These are phyloP conservation scores for Trametes sp. DNA, from an alignment of 1,284 basidiomycete species.

Conservation along the genomic window DNA sequence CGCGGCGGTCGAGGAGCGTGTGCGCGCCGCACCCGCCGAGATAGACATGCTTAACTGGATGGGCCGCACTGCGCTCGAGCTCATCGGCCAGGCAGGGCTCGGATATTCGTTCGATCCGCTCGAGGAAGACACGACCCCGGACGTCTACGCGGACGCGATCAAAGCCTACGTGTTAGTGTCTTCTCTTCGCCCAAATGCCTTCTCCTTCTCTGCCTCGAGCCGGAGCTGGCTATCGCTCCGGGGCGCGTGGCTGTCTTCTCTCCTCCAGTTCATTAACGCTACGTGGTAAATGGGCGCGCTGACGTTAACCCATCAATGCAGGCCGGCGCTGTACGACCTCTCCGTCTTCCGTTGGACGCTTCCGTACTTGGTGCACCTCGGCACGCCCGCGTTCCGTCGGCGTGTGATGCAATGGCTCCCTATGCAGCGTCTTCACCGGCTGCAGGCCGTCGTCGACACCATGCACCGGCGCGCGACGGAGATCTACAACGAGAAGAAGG, in stretches of 20 bases:
- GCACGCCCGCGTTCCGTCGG: constrained; percentile 33
- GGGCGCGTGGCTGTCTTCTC: no score
- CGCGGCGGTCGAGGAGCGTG: constrained; percentile 31
- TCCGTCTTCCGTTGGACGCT: constrained; percentile 30
- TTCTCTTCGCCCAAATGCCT: constrained; percentile 5
- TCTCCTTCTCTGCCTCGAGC: no score
- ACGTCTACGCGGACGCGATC: constrained; percentile 41
- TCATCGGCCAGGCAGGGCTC: constrained; percentile 46
- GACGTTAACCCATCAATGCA: constrained; percentile 7
- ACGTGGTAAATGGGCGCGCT: background rate
- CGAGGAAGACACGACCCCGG: constrained; percentile 32
- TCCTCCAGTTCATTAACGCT: no score
- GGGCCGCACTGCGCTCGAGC: constrained; percentile 46
- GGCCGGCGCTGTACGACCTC: constrained; percentile 30
- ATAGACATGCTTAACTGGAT: constrained; percentile 46
- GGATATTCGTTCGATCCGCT: constrained; percentile 48
- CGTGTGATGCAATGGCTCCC: constrained; percentile 34
- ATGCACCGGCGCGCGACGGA: constrained; percentile 33
- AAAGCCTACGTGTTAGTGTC: constrained; percentile 36
- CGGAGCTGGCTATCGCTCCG: no score
- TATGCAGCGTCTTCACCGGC: constrained; percentile 30
- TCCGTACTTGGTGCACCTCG: constrained; percentile 29
- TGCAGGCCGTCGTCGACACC: constrained; percentile 34
- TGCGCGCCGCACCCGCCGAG: constrained; percentile 31
- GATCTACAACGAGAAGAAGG: constrained; percentile 38